phyloP scores from a whole-genome alignment of 1,284 basidiomycete species.

The Malassezia pachydermatis region DNA sequence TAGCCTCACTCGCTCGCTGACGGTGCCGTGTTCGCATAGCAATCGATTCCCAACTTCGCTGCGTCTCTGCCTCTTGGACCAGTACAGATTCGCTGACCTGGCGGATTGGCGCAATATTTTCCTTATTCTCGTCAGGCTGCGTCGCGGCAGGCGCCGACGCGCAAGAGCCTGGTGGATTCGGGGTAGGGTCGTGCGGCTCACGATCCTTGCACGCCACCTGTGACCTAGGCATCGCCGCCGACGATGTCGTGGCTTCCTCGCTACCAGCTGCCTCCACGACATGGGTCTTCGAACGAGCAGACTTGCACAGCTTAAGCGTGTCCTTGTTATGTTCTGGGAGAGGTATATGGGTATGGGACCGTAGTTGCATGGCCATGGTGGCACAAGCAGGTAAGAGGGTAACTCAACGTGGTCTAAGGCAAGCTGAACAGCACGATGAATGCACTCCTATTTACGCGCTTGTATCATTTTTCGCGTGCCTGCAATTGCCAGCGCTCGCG shows the following conservation, averaged over 20 bases:
- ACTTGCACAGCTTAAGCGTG: too few species aligned
- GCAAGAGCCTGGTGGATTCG: constrained; percentile 4
- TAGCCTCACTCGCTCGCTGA: constrained; percentile 4
- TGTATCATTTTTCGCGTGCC: background rate
- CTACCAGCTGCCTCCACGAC: background rate
- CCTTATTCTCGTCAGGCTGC: constrained; percentile 42
- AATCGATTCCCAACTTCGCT: constrained; percentile 21
- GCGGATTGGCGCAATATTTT: constrained; percentile 43
- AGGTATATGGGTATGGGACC: too few species aligned
- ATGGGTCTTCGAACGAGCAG: background rate
- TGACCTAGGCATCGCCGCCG: background rate
- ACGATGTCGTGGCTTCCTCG: background rate
- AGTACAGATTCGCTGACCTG: constrained; percentile 21
- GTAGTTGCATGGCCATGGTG: too few species aligned
- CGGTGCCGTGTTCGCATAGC: constrained; percentile 24
- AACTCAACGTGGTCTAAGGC: too few species aligned
- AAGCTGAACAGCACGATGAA: too few species aligned
- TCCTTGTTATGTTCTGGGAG: too few species aligned
- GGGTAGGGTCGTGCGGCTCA: constrained; percentile 7
- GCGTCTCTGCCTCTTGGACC: constrained; percentile 18
- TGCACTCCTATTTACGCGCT: too few species aligned
- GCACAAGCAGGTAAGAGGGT: too few species aligned
- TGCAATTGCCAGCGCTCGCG: background rate
- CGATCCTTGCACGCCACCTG: background rate
- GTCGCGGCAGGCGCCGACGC: background rate